Base-by-base conservation (phyloP, 106 monocot species). In the Acorus gramineus region DNA sequence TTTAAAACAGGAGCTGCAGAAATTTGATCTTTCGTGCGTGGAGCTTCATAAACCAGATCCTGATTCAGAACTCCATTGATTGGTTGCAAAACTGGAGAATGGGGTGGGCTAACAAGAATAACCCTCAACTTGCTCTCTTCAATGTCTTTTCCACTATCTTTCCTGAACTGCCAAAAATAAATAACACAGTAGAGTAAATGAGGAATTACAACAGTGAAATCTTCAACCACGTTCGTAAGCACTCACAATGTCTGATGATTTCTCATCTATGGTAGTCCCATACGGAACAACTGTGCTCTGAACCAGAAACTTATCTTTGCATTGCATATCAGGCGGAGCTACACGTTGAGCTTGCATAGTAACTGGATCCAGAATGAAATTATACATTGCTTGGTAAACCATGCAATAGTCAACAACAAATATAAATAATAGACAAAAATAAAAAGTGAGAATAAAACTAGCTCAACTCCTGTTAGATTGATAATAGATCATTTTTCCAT, bases 231-330 rank as follows among this genome's bases (percentile, higher is more conserved):
- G 56, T 8, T 13, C 13, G 11, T 0, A 62, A 58, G 65, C 63
- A 71, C 88, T 78, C 72, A 93, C 93, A 68, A 74, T 60, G 56
- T 65, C 73, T 53, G 95, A 75, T 43, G 65, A 46, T 52, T 90
- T 82, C 28, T 83, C 86, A 56, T 86, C 90, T 53, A 90, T 87
- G 46, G 74, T 78, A 63, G 82, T 87, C 47, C 91, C 95, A 62
- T 51, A 80, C n/a, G 95, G 87, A 60, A 87, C 90, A 74, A 78
- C 49, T 47, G 83, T 96, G 71, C 73, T 70, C 71, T 96, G 95
- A 72, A 96, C 76, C 43, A 96, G 80, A 53, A 96, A 96, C 55
- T 87, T 96, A 66, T 96, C 95, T 77, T 78, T 93, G 59, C 85
- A 78, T 74, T 89, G 88, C 88, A 93, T 77, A 73, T 93, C 85